These are phyloP conservation scores for Flagelloscypha sp. DNA, from an alignment of 768 basidiomycete genomes.

Conservation along the genomic window DNA sequence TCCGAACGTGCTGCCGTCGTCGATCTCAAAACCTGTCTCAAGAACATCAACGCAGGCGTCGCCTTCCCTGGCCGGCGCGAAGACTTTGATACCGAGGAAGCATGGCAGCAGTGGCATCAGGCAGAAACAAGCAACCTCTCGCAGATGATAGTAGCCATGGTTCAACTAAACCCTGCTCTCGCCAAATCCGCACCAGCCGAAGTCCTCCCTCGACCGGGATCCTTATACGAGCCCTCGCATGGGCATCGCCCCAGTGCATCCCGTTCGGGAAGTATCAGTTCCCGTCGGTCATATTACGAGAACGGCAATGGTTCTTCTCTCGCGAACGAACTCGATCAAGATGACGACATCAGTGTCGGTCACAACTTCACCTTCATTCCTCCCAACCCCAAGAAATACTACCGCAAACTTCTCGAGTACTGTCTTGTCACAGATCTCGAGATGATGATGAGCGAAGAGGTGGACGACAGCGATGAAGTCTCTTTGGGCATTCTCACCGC, in stretches of 20 bases:
- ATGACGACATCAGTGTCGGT: conserved; percentile 65
- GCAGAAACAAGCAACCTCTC: conserved; percentile 78
- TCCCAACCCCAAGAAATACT: conserved; percentile 77
- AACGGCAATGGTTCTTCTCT: conserved; percentile 24
- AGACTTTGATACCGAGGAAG: conserved; percentile 78
- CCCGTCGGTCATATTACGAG: conserved; percentile 51
- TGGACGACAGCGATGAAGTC: conserved; percentile 94
- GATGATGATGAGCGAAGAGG: conserved; percentile 80
- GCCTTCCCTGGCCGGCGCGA: conserved; percentile 80
- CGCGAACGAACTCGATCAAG: conserved; percentile 38
- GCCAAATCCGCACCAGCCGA: conserved; percentile 70
- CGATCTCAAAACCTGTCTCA: conserved; percentile 89
- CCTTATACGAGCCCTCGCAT: conserved; percentile 41
- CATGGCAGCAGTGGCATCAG: conserved; percentile 78
- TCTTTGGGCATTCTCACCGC: conserved; percentile 83
- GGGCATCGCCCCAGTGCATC: conserved; percentile 23
- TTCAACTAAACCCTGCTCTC: conserved; percentile 77
- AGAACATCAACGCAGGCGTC: conserved; percentile 79
- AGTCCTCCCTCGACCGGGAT: conserved; percentile 44
- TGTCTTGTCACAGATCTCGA: conserved; percentile 83
- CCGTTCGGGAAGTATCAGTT: conserved; percentile 58
- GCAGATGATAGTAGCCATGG: conserved; percentile 82
- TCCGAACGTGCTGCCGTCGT: conserved; percentile 83
- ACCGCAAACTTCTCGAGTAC: conserved; percentile 73
- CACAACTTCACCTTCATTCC: conserved; percentile 88